Base-by-base conservation (phyloP, 352 stramenopile species). In the Albugo candida region DNA sequence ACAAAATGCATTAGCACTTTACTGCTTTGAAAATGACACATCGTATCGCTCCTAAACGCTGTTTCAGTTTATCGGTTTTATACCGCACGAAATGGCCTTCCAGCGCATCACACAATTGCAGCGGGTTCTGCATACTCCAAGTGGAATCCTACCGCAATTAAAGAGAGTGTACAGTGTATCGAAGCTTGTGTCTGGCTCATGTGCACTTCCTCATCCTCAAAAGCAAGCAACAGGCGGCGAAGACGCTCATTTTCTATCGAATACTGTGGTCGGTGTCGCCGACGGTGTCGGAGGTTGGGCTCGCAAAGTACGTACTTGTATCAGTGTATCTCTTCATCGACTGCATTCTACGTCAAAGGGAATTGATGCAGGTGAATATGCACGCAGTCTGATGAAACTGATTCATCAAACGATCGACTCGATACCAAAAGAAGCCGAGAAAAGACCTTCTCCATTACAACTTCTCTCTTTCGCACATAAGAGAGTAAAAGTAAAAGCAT, bases 311-410 rank as follows among this genome's bases (percentile, higher is more conserved):
- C 19, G 21, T 24, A 8, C 13, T 8, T 6, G 13, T 11, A 41
- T 11, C 31, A 16, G 8, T 37, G n/a, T 24, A 24, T 13, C 37
- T 45, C 18, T 18, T n/a, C 13, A 49, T 8, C 48, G n/a, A 47
- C 14, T 8, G 34, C 14, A 2, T 49, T 49, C 4, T 51, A 13
- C 8, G 11, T 40, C 10, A 27, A 21, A 85, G 73, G 81, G 79
- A 18, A 71, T 93, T 38, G 81, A 93, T 54, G 80, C 81, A 47
- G 81, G 81, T 20, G 79, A 85, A 51, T 93, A 92, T 61, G 86
- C 77, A 39, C 81, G 81, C 24, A 79, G 60, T 45, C 65, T 92
- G 19, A 89, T 86, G 70, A 68, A 56, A 39, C 3, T 19, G 17
- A 69, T 65, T 12, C 71, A 63, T 17, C 53, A 62, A 38, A 65